A percentile compares a stretch with the other conserved stretches of the same genome.
These are phyloP conservation scores for Diospyros kaki DNA, from an alignment of 148 eudicot species.

Conservation along the genomic window DNA sequence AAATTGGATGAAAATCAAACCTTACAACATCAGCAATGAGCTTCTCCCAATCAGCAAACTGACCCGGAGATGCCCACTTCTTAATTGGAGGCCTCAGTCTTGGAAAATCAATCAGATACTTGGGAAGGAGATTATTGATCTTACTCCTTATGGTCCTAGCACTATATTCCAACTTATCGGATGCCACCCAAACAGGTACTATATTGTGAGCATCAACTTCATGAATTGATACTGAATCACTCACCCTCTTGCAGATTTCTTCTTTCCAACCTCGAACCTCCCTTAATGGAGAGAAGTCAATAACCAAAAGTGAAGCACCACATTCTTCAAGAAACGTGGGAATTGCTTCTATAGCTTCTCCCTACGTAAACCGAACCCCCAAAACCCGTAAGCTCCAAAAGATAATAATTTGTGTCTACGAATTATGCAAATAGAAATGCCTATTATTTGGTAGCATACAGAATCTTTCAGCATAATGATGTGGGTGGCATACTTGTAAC, in stretches of 20 bases:
- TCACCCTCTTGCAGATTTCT: conserved; percentile 60
- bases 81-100: conserved; percentile 39
- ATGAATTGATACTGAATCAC: conserved; percentile 64
- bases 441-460: too few species aligned
- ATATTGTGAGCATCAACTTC: conserved; percentile 99
- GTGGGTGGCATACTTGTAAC: too few species aligned
- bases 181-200: conserved; percentile 91
- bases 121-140: conserved; percentile 76
- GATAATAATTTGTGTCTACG: background rate
- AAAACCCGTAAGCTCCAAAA: conserved; percentile 4
- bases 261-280: conserved; percentile 74
- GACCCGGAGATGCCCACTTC: conserved; percentile 45
- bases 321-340: conserved; percentile 69
- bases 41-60: conserved; percentile 59
- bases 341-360: conserved; percentile 81
- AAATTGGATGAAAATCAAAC: conserved; percentile 33
- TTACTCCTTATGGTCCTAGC: conserved; percentile 83
- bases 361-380: conserved; percentile 36
- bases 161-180: conserved; percentile 78
- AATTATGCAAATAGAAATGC: background rate
- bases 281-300: conserved; percentile 83
- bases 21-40: conserved; percentile 62
- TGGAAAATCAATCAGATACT: conserved; percentile 80
- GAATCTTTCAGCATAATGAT: too few species aligned
- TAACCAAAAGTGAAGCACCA: conserved; percentile 88